Evolutionary conservation across 139 green algal species (phyloP).

Genomic region (Closterium sp.): DNA sequence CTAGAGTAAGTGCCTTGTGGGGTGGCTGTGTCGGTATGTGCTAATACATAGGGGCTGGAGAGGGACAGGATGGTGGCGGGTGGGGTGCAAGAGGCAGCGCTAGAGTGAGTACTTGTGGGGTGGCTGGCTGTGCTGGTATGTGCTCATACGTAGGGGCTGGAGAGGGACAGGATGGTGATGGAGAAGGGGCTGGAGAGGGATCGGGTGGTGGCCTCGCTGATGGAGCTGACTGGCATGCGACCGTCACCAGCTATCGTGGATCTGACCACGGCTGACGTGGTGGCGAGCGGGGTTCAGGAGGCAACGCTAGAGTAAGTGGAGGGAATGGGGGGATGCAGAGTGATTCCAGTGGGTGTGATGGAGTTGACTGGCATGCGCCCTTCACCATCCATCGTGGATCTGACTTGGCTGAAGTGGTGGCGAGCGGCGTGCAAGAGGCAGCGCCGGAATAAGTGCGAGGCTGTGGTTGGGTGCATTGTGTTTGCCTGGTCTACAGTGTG

Average conservation of each 20-base stretch:
- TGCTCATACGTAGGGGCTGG: no score
- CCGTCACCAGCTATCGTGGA: conserved; percentile 67
- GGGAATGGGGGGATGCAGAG: no score
- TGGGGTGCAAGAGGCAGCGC: no score
- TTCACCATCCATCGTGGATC: conserved; percentile 68
- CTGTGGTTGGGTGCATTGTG: no score
- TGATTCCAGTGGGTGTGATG: no score
- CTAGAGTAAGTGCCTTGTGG: conserved; percentile 63
- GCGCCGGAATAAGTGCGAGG: conserved; percentile 59
- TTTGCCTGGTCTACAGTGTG: no score
- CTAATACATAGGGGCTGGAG: no score
- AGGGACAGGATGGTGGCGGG: no score
- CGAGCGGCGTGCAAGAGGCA: conserved; percentile 66
- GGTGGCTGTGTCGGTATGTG: no score
- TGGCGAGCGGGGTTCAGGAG: conserved; percentile 71
- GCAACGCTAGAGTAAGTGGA: conserved; percentile 58
- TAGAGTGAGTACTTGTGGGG: no score
- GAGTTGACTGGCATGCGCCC: conserved; percentile 33
- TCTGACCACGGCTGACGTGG: conserved; percentile 62
- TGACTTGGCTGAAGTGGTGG: conserved; percentile 64
- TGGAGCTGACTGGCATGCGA: conserved; percentile 29
- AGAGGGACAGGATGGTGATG: no score
- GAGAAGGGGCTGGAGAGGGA: neutral
- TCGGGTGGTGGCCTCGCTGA: conserved; percentile 26
- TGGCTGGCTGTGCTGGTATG: no score